Base-by-base conservation (phyloP, 345 rosid species). In the Corchorus capsularis region DNA sequence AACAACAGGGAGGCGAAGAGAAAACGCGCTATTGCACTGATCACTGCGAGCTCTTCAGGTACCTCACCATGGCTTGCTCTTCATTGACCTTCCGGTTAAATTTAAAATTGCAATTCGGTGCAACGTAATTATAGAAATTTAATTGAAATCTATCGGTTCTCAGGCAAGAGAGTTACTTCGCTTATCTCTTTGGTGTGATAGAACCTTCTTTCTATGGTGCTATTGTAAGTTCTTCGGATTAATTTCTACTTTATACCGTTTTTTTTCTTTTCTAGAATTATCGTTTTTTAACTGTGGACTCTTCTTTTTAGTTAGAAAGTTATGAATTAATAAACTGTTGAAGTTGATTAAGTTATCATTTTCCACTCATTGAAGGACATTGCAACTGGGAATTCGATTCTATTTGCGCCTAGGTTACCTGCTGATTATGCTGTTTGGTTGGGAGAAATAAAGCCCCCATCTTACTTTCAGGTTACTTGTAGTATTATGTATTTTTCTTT, bases 141-240 rank as follows among this genome's bases (percentile, higher is more conserved):
- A 32, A 57, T 57, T 72, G 67, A n/a, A 63, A 57, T 61, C 75
- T 15, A 43, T 77, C 78, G 71, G 47, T 19, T 57, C 76, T 53
- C 65, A 94, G 98, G 86, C 98, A 94, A 83, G 97, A 94, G 86
- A 94, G 97, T 83, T 91, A 93, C 82, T 93, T 95, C 79, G 94
- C 99, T 34, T 93, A 95, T 83, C 82, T 93, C 68, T 93, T 95
- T 83, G 99, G 98, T 72, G 99, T 90, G 34, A 80, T n/a, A 71
- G 97, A 95, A 85, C 95, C 98, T 17, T 93, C 90, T 61, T 91
- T 91, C 81, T 90, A 83, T 73, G 98, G 95, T 80, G 96, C 98
- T 74, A 85, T 94, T 37, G 99, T 94, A 80, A 91, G 98, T 84
- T 64, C 62, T 47, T 39, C 37, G 35, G 6, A 53, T 49, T 76